Percentiles rank a stretch among this genome's conserved stretches.
These are phyloP conservation scores for Hanseniaspora taiwanica DNA, from an alignment of 805 yeast species.

Conservation along the genomic window DNA sequence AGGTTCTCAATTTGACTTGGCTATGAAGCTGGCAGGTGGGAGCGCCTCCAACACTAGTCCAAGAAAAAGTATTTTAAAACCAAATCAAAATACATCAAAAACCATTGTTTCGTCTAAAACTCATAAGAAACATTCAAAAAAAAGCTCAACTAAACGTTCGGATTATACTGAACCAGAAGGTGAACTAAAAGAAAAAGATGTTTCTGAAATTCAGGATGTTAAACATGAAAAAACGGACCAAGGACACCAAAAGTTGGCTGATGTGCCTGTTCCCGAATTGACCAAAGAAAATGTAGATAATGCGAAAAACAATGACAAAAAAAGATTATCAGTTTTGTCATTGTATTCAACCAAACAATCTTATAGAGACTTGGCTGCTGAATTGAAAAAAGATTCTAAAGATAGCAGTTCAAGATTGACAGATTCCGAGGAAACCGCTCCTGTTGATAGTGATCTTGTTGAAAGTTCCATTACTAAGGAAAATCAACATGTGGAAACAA, in stretches of 20 bases:
- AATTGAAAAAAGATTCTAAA: constrained; percentile 18
- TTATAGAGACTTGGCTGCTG: constrained; percentile 41
- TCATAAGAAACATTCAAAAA: not conserved
- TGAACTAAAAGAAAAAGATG: constrained; percentile 1
- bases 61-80: constrained; percentile 5
- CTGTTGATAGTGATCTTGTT: no score
- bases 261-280: constrained; percentile 56
- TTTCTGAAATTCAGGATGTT: constrained; percentile 1
- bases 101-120: constrained; percentile 3
- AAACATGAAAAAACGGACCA: constrained; percentile 5
- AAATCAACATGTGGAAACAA: not conserved
- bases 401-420: no score
- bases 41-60: constrained; percentile 9
- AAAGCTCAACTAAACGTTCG: no score
- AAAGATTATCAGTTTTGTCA: constrained; percentile 59
- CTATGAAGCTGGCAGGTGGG: constrained; percentile 14
- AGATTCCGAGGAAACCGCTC: not conserved
- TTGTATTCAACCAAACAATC: constrained; percentile 52
- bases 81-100: constrained; percentile 1
- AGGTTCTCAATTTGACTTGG: constrained; percentile 21
- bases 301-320: constrained; percentile 28
- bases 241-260: constrained; percentile 42
- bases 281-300: constrained; percentile 54
- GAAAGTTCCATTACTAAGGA: not conserved
- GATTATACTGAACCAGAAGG: no score